These are phyloP conservation scores for Aureococcus anophagefferens DNA, from an alignment of 108 stramenopile species.

Conservation along the genomic window DNA sequence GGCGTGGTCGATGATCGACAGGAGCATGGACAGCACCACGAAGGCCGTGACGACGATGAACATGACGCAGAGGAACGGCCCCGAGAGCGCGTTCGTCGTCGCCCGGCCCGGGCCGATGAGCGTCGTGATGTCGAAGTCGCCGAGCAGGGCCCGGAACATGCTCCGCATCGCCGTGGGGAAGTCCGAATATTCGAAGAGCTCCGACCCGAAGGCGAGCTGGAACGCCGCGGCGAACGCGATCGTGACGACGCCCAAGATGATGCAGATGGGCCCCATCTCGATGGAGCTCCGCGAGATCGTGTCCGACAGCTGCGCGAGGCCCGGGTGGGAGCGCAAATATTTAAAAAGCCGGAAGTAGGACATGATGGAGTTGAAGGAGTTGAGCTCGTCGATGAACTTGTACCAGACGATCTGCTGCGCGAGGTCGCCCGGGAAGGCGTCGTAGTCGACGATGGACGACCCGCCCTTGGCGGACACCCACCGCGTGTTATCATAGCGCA, in stretches of 20 bases:
- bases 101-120: background rate
- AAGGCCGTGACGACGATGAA: slow-evolving; percentile 13
- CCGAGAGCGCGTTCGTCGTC: background rate
- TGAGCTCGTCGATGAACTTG: slow-evolving; percentile 5
- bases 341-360: slow-evolving; percentile 10
- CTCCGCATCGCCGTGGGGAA: background rate
- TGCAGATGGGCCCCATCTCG: slow-evolving; percentile 2
- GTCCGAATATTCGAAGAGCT: slow-evolving; percentile 4
- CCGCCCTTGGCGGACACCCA: background rate
- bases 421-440: background rate
- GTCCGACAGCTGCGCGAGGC: slow-evolving; percentile 11
- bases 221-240: slow-evolving; percentile 14
- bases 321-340: background rate
- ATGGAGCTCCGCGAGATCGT: background rate
- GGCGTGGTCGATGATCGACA: slow-evolving; percentile 11
- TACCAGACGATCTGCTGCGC: background rate
- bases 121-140: slow-evolving; percentile 7
- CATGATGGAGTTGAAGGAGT: slow-evolving; percentile 8
- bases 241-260: slow-evolving; percentile 3
- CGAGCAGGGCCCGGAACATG: slow-evolving; percentile 9
- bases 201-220: slow-evolving; percentile 12
- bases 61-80: slow-evolving; percentile 7
- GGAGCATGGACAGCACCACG: slow-evolving; percentile 7
- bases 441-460: background rate
- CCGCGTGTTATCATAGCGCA: background rate